Percentiles rank a stretch among this genome's conserved stretches.
These are phyloP conservation scores for Penicillium paxilli DNA, from an alignment of 495 filamentous ascomycete genomes.

Conservation along the genomic window DNA sequence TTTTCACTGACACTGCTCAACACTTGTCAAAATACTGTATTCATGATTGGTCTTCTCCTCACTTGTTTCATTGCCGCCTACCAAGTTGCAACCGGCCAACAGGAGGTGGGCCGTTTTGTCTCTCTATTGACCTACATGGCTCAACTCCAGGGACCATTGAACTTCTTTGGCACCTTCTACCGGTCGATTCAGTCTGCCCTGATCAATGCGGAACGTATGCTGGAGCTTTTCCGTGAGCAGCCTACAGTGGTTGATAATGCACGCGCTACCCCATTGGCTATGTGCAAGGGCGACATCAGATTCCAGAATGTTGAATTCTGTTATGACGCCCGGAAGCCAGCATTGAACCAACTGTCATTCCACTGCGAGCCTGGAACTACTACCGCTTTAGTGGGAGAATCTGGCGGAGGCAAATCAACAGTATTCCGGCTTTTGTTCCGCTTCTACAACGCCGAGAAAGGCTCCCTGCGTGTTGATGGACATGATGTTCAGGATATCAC, in stretches of 20 bases:
- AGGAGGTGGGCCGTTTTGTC: slow-evolving; percentile 77
- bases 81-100: slow-evolving; percentile 74
- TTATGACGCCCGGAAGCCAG: slow-evolving; percentile 86
- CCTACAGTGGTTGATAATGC: slow-evolving; percentile 82
- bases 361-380: slow-evolving; percentile 84
- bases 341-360: slow-evolving; percentile 79
- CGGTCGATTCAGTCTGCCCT: slow-evolving; percentile 92
- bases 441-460: slow-evolving; percentile 81
- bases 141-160: slow-evolving; percentile 88
- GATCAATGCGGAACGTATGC: slow-evolving; percentile 93
- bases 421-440: slow-evolving; percentile 95
- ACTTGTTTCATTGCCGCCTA: slow-evolving; percentile 86
- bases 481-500: slow-evolving; percentile 81
- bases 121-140: slow-evolving; percentile 83
- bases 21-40: slow-evolving; percentile 88
- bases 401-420: slow-evolving; percentile 94
- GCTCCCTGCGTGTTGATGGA: slow-evolving; percentile 80
- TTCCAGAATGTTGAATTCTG: slow-evolving; percentile 89
- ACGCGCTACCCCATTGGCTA: slow-evolving; percentile 50
- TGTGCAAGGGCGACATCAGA: slow-evolving; percentile 75
- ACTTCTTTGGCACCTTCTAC: slow-evolving; percentile 98
- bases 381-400: slow-evolving; percentile 93
- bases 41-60: slow-evolving; percentile 84
- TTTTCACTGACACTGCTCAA: slow-evolving; percentile 92
- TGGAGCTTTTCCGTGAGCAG: slow-evolving; percentile 93